Evolutionary conservation across 768 basidiomycete species (phyloP), one percentile per base, ranked within the genome.

Genomic region (Lyophyllum decastes): DNA sequence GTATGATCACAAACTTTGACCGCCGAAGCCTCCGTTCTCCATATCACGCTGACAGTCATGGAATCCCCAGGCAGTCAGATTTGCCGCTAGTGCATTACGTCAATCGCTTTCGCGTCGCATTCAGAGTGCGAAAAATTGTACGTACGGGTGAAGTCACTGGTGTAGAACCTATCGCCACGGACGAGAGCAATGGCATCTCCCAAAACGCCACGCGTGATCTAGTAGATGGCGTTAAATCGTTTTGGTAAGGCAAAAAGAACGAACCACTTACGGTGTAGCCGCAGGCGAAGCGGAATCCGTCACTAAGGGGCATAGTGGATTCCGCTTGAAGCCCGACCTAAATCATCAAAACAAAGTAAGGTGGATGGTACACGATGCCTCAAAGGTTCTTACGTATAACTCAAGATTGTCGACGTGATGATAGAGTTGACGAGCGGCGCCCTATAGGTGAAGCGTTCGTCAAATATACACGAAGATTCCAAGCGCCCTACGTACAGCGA

Each of bases 151-250:
- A 79, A 81, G 64, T 82, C 77, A 12, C 71, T 78, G 2, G 83
- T 84, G 60, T 73, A 79, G 66, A 80, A 84, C 45, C 82, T 67
- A 64, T 85, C 82, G 1, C 83, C 82, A 51, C 82, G 76, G 55
- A 82, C 74, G 41, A 85, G 71, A 14, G 78, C 74, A 44, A 83
- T 78, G 12, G 83, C 83, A 58, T 85, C 83, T 6, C 77, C 78
- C 5, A 86, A 74, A 30, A 84, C 76, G 6, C 77, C 80, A 21
- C 81, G 70, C 35, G 79, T 77, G 54, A 76, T 79, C 77, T 78
- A 17, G 30, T 38, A 34, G 30, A 30, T 30, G n/a, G 33, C 16
- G 16, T 44, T 24, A 19, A 41, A 17, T 26, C n/a, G 10, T 21
- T 12, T 11, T 11, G 16, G 24, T 26, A 17, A 50, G 21, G 22